Base-by-base conservation (phyloP, 805 yeast genomes). In the Maudiozyma bulderi region DNA sequence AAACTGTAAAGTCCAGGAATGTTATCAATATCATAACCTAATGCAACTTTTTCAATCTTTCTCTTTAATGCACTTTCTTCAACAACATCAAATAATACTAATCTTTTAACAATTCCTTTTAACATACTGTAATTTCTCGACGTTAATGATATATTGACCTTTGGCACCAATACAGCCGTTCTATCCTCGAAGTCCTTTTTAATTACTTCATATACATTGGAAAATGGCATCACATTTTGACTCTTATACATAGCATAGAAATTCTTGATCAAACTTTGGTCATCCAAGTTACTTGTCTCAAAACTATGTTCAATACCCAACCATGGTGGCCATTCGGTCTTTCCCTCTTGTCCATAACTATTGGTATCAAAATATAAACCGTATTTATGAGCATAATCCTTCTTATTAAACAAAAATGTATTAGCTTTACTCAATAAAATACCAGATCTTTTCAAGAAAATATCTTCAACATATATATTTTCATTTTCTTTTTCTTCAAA, bases 281-380 rank as follows among this genome's bases (percentile, higher is more conserved):
- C 71, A 9, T 67, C 59, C 51, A 79, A 65, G 1, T 73, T 57
- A 0, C 74, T 71, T 15, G 77, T 71, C 46, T 81, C 80, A 52
- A 78, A 75, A 53, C 86, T 79, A 26, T 82, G 70, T 57, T 87
- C 95, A 44, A 78, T 62, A 1, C 90, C 88, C 34, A 89, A 64
- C 88, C 95, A 90, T 0, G 96, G 95, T 2, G 96, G 96, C 97
- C 96, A 90, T 15, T 69, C 69, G 3, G 66, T 49, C 5, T 53
- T 54, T 7, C 53, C 50, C 6, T 58, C 64, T 2, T 85, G 76
- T 0, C 95, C 93, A 65, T 87, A 89, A 2, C 76, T 68, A 10
- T 67, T 65, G 10, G 69, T 65, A 41, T 76, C 74, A 55, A 76
- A 73, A 33, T 73, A 70, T 8, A 73, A 57, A 46, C 72, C 72